Base-by-base conservation (phyloP, 179 eudicot species). In the Spinacia oleracea region DNA sequence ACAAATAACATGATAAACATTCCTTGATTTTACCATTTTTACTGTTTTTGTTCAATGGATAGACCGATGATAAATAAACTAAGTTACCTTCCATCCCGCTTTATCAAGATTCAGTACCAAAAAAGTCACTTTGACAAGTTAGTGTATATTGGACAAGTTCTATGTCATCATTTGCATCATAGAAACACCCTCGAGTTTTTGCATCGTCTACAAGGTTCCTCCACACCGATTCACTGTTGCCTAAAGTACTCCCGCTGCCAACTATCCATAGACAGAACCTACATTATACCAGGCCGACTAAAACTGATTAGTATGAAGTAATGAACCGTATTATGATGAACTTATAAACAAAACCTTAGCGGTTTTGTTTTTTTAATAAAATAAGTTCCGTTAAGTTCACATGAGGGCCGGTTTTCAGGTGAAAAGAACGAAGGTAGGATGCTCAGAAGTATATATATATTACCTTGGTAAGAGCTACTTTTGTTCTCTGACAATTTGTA, bases 391-490 rank as follows among this genome's bases (percentile, higher is more conserved):
- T 2, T 60, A 27, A 60, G 65, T 60, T 12, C 27, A 10, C 34
- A 9, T 27, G 23, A 60, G 34, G 34, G n/a, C n/a, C n/a, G 53
- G 3, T 5, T 48, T 4, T 48, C 15, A 65, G 70, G 21, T n/a
- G n/a, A n/a, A n/a, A n/a, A n/a, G n/a, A n/a, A n/a, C n/a, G n/a
- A n/a, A n/a, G n/a, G n/a, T n/a, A n/a, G n/a, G n/a, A n/a, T n/a
- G n/a, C n/a, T n/a, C n/a, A n/a, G n/a, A n/a, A n/a, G n/a, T n/a
- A 42, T 31, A 25, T 9, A 3, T 16, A 68, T 70, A 5, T 58
- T 84, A 89, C 93, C 96, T 87, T 81, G 12, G 96, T 91, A 6
- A 91, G 76, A 75, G 92, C 93, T 14, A 91, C 96, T 81, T 90
- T 91, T 15, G 91, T 72, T 65, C 96, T 81, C 75, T 86, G 89